Evolutionary conservation across 2,329 filamentous ascomycete genomes (phyloP).

Genomic region (Penicillium olsonii): DNA sequence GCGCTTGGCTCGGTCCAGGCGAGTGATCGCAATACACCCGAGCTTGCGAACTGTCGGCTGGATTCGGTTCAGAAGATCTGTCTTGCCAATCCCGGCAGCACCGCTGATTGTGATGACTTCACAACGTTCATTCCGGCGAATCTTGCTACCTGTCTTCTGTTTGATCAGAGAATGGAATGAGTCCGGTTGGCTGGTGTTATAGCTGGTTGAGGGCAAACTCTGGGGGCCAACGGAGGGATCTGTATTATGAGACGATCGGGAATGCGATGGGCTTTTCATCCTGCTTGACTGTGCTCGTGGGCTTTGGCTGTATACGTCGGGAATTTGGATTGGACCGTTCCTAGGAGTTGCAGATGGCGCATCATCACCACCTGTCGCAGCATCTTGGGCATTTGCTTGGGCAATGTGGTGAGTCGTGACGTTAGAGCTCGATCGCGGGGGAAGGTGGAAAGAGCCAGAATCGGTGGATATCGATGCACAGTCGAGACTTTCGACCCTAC

Average conservation of each 20-base stretch:
- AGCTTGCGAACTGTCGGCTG: slow-evolving; percentile 58
- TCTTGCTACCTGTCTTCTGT: slow-evolving; percentile 49
- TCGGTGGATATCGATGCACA: slow-evolving; percentile 58
- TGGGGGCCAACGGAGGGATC: slow-evolving; percentile 38
- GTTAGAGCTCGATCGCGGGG: slow-evolving; percentile 42
- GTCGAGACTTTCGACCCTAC: slow-evolving; percentile 50
- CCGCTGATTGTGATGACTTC: slow-evolving; percentile 62
- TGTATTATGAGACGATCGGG: slow-evolving; percentile 36
- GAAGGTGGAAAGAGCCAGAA: slow-evolving; percentile 49
- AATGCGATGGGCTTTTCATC: slow-evolving; percentile 40
- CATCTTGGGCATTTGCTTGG: slow-evolving; percentile 37
- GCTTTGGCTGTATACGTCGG: slow-evolving; percentile 13
- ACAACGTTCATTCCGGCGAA: slow-evolving; percentile 57
- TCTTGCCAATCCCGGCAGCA: slow-evolving; percentile 61
- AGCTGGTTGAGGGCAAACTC: slow-evolving; percentile 33
- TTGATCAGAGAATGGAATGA: slow-evolving; percentile 33
- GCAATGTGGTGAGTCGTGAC: slow-evolving; percentile 30
- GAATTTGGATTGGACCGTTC: slow-evolving; percentile 16
- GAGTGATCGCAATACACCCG: slow-evolving; percentile 62
- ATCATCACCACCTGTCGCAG: slow-evolving; percentile 39
- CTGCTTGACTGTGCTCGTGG: slow-evolving; percentile 22
- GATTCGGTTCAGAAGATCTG: slow-evolving; percentile 60
- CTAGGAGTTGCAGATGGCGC: slow-evolving; percentile 33
- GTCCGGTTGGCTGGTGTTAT: slow-evolving; percentile 35
- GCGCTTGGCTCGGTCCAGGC: slow-evolving; percentile 60